Percentiles rank a stretch among this genome's conserved stretches.
These are phyloP conservation scores for Quercus wislizeni DNA, from an alignment of 306 rosid species.

Conservation along the genomic window DNA sequence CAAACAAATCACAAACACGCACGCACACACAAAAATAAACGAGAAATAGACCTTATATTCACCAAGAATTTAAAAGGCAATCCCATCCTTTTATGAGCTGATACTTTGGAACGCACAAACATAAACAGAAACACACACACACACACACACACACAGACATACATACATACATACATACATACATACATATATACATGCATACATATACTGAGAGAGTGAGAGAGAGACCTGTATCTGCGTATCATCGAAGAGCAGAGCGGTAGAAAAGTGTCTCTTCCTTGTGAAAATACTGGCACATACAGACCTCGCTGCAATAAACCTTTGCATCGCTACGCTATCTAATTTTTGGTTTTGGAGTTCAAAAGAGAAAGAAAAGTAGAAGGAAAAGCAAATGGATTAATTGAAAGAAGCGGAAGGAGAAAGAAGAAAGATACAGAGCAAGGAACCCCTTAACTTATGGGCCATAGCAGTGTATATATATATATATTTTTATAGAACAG, in stretches of 20 bases:
- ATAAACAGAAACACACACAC: no score
- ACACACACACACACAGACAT: no score
- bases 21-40: not conserved
- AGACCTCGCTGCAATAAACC: conserved; percentile 45
- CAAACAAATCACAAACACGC: not conserved
- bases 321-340: conserved; percentile 44
- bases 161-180: no score
- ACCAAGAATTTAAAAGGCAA: not conserved
- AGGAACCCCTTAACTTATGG: no score
- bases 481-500: no score
- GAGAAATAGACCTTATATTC: not conserved
- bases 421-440: not conserved
- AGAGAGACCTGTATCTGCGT: conserved; percentile 78
- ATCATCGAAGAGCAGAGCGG: conserved; percentile 80
- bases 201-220: not conserved
- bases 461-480: no score
- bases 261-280: conserved; percentile 45
- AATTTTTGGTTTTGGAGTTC: not conserved
- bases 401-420: not conserved
- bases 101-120: not conserved
- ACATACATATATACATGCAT: not conserved
- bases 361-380: not conserved
- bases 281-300: conserved; percentile 31
- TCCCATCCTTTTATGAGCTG: not conserved
- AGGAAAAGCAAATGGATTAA: not conserved